Conservation (phyloP, 2,329 filamentous ascomycete genomes). For the Fusarium albidum region DNA sequence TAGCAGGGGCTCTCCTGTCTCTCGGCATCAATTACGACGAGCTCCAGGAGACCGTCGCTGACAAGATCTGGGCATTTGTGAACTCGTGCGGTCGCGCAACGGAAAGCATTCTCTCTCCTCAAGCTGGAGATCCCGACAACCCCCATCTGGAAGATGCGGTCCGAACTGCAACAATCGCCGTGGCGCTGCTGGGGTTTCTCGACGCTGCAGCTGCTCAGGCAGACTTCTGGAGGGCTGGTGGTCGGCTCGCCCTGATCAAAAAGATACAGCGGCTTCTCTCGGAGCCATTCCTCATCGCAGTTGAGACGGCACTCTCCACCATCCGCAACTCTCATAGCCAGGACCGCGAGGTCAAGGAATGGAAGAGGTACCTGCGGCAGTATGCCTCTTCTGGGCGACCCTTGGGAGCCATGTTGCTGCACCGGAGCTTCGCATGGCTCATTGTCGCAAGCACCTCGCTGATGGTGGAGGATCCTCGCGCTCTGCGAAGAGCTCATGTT, state of each 20-base stretch:
- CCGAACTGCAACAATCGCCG: constrained; percentile 76
- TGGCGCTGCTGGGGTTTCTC: constrained; percentile 90
- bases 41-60: constrained; percentile 71
- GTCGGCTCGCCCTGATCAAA: constrained; percentile 77
- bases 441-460: constrained; percentile 81
- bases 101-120: constrained; percentile 61
- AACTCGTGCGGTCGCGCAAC: constrained; percentile 73
- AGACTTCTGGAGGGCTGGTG: constrained; percentile 80
- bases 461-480: constrained; percentile 69
- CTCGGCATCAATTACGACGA: constrained; percentile 77
- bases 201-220: constrained; percentile 81
- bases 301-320: constrained; percentile 90
- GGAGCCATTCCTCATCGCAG: constrained; percentile 82
- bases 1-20: constrained; percentile 82
- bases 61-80: constrained; percentile 76
- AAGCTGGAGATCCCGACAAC: constrained; percentile 62
- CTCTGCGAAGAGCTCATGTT: constrained; percentile 69
- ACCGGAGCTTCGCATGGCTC: constrained; percentile 87
- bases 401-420: constrained; percentile 88
- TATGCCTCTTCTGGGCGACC: constrained; percentile 84
- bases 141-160: constrained; percentile 72
- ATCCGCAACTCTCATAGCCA: constrained; percentile 80
- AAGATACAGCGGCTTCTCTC: constrained; percentile 78
- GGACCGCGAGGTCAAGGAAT: constrained; percentile 76
- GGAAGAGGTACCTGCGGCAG: constrained; percentile 85